A percentile compares a stretch with the other conserved stretches of the same genome.
phyloP scores from a whole-genome alignment of 2,329 filamentous ascomycete genomes.

The Gremmenia infestans region DNA sequence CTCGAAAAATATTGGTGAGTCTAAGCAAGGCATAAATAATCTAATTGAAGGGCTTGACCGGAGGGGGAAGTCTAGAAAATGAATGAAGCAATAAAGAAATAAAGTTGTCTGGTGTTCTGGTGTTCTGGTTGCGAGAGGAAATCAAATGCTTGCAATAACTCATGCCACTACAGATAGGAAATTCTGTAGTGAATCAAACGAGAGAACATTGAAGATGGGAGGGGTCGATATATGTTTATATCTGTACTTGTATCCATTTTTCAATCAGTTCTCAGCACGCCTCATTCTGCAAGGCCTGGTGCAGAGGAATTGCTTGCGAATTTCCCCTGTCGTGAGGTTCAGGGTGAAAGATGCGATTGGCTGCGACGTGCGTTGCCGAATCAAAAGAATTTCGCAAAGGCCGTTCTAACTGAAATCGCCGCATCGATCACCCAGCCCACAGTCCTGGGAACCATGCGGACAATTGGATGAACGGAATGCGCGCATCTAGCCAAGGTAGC shows the following conservation, averaged over 20 bases:
- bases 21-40: conserved; percentile 4
- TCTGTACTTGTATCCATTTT: no score
- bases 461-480: conserved; percentile 3
- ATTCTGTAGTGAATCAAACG: no score
- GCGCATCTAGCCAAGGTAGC: background rate
- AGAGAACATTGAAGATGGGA: no score
- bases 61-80: background rate
- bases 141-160: no score
- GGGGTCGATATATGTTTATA: no score
- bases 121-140: no score
- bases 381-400: background rate
- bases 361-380: conserved; percentile 1
- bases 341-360: conserved; percentile 20
- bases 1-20: conserved; percentile 1
- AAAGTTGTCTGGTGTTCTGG: no score
- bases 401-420: no score
- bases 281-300: no score
- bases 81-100: background rate
- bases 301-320: conserved; percentile 20
- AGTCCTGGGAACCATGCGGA: background rate
- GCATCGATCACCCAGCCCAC: background rate
- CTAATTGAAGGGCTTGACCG: background rate
- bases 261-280: no score
- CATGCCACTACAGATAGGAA: no score
- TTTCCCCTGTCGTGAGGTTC: background rate